Conservation (phyloP, 345 rosid genomes). For the Sonneratia caseolaris region DNA sequence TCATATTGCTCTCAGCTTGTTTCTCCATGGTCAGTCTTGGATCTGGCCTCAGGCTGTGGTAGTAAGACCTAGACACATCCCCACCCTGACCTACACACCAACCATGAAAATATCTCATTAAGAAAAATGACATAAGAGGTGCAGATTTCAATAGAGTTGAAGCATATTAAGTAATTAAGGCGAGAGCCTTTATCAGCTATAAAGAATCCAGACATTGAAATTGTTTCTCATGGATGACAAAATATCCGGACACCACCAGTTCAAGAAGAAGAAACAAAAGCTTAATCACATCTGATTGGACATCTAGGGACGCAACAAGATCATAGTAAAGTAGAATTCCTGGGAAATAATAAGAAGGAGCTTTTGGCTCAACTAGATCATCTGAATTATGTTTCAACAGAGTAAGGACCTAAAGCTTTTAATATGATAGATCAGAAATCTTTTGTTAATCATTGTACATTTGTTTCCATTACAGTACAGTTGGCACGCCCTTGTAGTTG, state of each 20-base stretch:
- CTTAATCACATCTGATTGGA: background rate
- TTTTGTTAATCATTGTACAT: too few species aligned
- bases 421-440: too few species aligned
- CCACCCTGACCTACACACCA: constrained; percentile 52
- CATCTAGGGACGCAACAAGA: background rate
- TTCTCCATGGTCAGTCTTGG: constrained; percentile 34
- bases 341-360: background rate
- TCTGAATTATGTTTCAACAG: background rate
- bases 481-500: too few species aligned
- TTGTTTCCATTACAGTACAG: too few species aligned
- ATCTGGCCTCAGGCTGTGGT: constrained; percentile 50
- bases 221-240: background rate
- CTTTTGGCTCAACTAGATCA: background rate
- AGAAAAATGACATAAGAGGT: background rate
- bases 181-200: background rate
- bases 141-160: background rate
- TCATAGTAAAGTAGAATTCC: background rate
- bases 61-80: constrained; percentile 54
- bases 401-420: background rate
- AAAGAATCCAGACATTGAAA: too few species aligned
- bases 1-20: constrained; percentile 35
- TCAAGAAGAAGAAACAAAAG: background rate
- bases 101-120: constrained; percentile 8
- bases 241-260: background rate
- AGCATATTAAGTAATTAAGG: background rate